Evolutionary conservation across 306 rosid genomes (phyloP), one percentile per base, ranked within the genome.

Genomic region (Acacia confusa): DNA sequence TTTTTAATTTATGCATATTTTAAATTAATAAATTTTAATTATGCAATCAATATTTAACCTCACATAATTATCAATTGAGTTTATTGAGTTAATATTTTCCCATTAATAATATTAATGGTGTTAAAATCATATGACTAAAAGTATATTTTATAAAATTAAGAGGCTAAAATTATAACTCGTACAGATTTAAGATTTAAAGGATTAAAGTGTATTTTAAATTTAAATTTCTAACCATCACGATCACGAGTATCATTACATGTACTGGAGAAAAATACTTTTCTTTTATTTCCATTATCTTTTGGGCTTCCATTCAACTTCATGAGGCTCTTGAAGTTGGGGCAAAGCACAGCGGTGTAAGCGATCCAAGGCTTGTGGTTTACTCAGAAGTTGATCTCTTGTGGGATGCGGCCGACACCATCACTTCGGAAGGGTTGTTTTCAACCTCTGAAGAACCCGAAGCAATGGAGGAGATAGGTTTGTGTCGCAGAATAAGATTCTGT

Each of bases 401-500:
- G 34, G 19, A 14, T 22, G 57, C 13, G 75, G 14, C 74, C 47
- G 34, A 24, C 53, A 41, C 32, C 2, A 50, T 71, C 41, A 44
- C 58, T 71, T 6, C 40, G 30, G 40, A 25, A 48, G 24, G 25
- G 58, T 25, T 50, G 58, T 15, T 71, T 45, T 71, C 60, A 30
- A 24, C 68, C 60, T 1, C 15, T 20, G 10, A 60, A 80, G 77
- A 34, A 65, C 64, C 70, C 47, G 61, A 45, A 6, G 57, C 57
- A 70, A 24, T 14, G 57, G 57, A 22, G 48, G 44, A 70, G 55
- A 43, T 22, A 43, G n/a, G 20, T 73, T 40, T 70, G 41, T 50
- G n/a, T 72, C 86, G 76, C 6, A 17, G 87, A 81, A 86, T 78
- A 22, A 17, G 82, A 78, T 84, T 84, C 85, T 44, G 45, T 32